Evolutionary conservation across 2,329 filamentous ascomycete species (phyloP).

Genomic region (Scedosporium apiospermum): DNA sequence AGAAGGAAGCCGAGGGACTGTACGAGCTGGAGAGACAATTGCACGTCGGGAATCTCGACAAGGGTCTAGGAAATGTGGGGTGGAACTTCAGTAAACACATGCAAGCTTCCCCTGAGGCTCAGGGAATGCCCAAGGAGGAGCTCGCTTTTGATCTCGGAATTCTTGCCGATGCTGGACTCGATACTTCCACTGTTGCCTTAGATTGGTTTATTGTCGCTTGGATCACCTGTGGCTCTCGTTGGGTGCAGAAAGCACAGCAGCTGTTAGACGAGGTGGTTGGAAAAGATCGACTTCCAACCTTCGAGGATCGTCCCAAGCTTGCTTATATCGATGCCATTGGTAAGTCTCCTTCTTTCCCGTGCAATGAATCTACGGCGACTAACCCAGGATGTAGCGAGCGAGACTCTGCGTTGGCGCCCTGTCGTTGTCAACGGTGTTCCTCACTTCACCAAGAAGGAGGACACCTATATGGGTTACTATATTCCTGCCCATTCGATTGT

Average conservation of each 20-base stretch:
- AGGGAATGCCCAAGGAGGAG: conserved; percentile 17
- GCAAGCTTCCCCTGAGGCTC: conserved; percentile 10
- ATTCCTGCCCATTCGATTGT: conserved; percentile 34
- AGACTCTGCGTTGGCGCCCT: conserved; percentile 35
- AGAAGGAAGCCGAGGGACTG: conserved; percentile 18
- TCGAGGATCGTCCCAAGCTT: conserved; percentile 26
- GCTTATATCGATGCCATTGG: conserved; percentile 30
- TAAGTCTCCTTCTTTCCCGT: not conserved
- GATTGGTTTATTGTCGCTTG: conserved; percentile 22
- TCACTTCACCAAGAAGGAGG: conserved; percentile 24
- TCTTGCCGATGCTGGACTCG: conserved; percentile 20
- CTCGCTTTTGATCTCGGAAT: conserved; percentile 23
- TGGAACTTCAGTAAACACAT: conserved; percentile 24
- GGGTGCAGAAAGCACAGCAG: conserved; percentile 25
- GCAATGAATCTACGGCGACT: not conserved
- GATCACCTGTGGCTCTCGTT: conserved; percentile 12
- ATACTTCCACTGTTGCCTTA: conserved; percentile 19
- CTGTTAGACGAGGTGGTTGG: conserved; percentile 32
- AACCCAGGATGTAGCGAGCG: conserved; percentile 19
- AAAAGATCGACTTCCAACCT: conserved; percentile 24
- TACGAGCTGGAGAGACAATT: conserved; percentile 15
- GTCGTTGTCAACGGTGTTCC: conserved; percentile 26
- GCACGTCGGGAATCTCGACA: conserved; percentile 16
- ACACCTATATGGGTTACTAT: conserved; percentile 25
- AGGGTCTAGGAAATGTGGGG: conserved; percentile 11